Conservation (phyloP, 306 rosid species). For the Cicer judaicum region DNA sequence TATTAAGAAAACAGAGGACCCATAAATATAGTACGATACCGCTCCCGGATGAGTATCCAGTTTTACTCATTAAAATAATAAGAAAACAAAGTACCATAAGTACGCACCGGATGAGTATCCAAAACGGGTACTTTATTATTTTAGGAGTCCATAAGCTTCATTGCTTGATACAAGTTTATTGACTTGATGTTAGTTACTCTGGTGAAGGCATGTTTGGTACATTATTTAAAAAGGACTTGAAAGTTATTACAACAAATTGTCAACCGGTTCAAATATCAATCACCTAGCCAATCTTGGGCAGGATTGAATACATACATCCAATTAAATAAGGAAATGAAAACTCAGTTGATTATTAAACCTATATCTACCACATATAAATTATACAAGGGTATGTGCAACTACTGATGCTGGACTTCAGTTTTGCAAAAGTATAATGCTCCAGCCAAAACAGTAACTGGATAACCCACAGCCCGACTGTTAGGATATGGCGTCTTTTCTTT, state of each 20-base stretch:
- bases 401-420: slow-evolving; percentile 27
- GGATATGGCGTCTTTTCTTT: slow-evolving; percentile 26
- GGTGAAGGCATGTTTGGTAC: background rate
- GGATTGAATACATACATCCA: slow-evolving; percentile 8
- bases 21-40: no score
- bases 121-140: no score
- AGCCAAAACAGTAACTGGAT: slow-evolving; percentile 31
- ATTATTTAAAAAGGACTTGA: background rate
- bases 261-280: slow-evolving; percentile 16
- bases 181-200: background rate
- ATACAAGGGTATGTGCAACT: slow-evolving; percentile 39
- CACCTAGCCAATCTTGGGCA: slow-evolving; percentile 25
- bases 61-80: no score
- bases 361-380: slow-evolving; percentile 28
- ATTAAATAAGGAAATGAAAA: slow-evolving; percentile 29
- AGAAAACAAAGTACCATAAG: no score
- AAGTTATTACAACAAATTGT: slow-evolving; percentile 8
- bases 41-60: no score
- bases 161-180: background rate
- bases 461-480: slow-evolving; percentile 12
- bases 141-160: no score
- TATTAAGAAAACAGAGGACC: no score
- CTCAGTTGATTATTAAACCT: slow-evolving; percentile 24
- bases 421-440: slow-evolving; percentile 30
- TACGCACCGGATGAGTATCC: no score